Evolutionary conservation across 2,329 filamentous ascomycete species (phyloP), one percentile per base, ranked within the genome.

Genomic region (Cladorrhinum sp.): DNA sequence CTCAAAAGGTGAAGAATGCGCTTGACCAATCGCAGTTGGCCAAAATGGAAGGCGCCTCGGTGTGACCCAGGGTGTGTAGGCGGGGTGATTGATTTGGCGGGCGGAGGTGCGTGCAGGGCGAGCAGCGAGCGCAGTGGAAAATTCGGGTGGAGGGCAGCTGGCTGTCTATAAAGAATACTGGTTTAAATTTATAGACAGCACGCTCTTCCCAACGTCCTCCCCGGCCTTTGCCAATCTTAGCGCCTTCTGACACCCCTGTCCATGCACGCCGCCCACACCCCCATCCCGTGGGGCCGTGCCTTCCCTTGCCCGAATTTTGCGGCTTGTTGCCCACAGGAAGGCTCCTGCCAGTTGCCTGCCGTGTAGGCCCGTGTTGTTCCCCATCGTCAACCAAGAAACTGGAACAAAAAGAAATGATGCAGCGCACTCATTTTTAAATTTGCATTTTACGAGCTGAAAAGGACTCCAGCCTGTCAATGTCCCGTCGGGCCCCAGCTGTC

Each of bases 101-200:
- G 65, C 58, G 59, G 58, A 64, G 59, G 61, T 60, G 58, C 58
- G 62, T 54, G 64, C 58, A 64, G 61, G 62, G 63, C 61, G 57
- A 67, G 63, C 64, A 60, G 56, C 60, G 61, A 63, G 66, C 60
- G 66, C 64, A 63, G 66, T 67, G 63, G 65, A 60, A 66, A 62
- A 57, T 52, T 62, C 58, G 63, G 67, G 66, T 66, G 67, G 66
- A 67, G 66, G 66, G 67, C 65, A 64, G 63, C 57, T 62, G 58
- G 62, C 64, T 60, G 66, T 67, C 66, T 69, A 69, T 68, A 69
- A 67, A 66, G 64, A 68, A 66, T 66, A 67, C 66, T 66, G 67
- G 66, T 68, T 69, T 67, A 68, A 65, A 68, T 69, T 69, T 69
- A 69, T 69, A 69, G 67, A 68, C 67, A 68, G 62, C 66, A 56